phyloP scores from a whole-genome alignment of 805 yeast species.

The Ogataea dorogensis region DNA sequence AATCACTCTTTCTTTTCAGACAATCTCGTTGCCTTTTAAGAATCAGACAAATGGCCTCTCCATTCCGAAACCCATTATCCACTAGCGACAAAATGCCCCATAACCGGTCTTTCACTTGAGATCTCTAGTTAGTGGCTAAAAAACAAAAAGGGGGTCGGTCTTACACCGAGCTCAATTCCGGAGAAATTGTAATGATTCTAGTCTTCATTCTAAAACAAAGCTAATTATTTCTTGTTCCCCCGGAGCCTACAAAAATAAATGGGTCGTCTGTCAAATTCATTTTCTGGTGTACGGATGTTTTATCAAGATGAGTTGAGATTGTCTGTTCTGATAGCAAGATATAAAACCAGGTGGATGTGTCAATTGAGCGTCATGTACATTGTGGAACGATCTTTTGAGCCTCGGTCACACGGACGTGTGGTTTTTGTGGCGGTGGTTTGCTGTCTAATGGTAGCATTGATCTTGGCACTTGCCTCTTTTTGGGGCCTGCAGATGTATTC shows the following conservation, averaged over 20 bases:
- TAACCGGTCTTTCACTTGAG: slow-evolving; percentile 15
- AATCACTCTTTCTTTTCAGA: slow-evolving; percentile 8
- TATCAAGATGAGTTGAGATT: slow-evolving; percentile 1
- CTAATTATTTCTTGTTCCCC: not conserved
- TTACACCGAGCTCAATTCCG: slow-evolving; percentile 18
- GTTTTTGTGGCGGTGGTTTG: slow-evolving; percentile 12
- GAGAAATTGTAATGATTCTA: slow-evolving; percentile 16
- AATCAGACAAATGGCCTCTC: slow-evolving; percentile 22
- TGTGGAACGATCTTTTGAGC: not conserved
- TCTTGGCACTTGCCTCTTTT: slow-evolving; percentile 8
- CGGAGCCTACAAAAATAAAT: not conserved
- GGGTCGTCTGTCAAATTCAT: too few relatives aligned
- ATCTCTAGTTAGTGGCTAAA: slow-evolving; percentile 5
- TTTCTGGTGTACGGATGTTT: slow-evolving; percentile 12
- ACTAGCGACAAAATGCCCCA: slow-evolving; percentile 19
- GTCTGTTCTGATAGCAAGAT: slow-evolving; percentile 10
- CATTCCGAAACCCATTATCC: slow-evolving; percentile 30
- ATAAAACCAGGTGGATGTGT: not conserved
- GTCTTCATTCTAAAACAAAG: slow-evolving; percentile 3
- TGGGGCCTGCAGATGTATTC: slow-evolving; percentile 14
- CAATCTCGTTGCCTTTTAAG: slow-evolving; percentile 12
- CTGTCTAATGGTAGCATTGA: slow-evolving; percentile 8
- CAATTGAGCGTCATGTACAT: slow-evolving; percentile 1
- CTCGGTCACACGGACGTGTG: slow-evolving; percentile 2
- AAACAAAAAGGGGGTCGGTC: slow-evolving; percentile 2